A percentile compares a stretch with the other conserved stretches of the same genome.
phyloP scores from a whole-genome alignment of 139 green algal genomes.

The Chlorella sp. region DNA sequence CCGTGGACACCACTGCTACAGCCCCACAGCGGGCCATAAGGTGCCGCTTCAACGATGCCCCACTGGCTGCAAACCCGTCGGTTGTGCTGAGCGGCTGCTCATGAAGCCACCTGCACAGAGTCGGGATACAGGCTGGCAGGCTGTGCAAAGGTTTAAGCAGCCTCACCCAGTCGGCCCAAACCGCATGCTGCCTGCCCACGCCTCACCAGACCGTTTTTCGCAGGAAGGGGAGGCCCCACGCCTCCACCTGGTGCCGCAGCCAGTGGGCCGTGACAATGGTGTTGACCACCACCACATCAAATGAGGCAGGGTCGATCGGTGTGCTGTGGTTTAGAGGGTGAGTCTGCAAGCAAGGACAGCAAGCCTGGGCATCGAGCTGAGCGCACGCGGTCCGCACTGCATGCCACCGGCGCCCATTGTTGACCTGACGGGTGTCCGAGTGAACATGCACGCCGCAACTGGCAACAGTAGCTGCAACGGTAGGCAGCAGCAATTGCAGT shows the following conservation, averaged over 20 bases:
- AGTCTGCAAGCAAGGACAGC: too few relatives aligned
- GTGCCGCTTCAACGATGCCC: not conserved
- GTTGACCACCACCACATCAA: not conserved
- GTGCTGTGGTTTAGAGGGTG: not conserved
- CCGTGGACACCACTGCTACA: not conserved
- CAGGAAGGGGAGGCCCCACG: not conserved
- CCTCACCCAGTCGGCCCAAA: too few relatives aligned
- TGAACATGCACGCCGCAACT: too few relatives aligned
- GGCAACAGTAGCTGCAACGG: too few relatives aligned
- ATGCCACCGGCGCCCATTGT: too few relatives aligned
- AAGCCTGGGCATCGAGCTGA: not conserved
- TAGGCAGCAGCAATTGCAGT: too few relatives aligned
- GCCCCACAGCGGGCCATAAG: not conserved
- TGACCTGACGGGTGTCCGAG: too few relatives aligned
- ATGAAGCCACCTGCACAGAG: not conserved
- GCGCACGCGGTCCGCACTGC: not conserved
- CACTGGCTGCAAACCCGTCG: not conserved
- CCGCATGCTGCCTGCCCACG: not conserved
- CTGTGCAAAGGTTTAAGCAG: not conserved
- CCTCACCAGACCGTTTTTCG: not conserved
- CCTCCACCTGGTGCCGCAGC: not conserved
- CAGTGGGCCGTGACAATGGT: not conserved
- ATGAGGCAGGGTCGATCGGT: not conserved
- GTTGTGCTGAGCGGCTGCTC: not conserved
- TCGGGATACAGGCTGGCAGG: not conserved